Base-by-base conservation (phyloP, 1,139 yeast genomes). In the Magnusiomyces suaveolens region DNA sequence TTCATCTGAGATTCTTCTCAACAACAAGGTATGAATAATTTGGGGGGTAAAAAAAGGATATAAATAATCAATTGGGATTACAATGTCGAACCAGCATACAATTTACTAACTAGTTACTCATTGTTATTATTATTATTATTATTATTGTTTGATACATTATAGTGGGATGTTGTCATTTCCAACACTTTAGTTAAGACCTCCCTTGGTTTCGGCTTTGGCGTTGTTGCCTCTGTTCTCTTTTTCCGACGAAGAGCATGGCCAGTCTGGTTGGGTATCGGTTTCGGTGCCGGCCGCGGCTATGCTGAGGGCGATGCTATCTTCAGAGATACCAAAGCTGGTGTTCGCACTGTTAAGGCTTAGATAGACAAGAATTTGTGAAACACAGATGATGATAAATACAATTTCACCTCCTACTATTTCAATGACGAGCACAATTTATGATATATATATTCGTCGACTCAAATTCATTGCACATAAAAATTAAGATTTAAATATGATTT, bases 241-340 rank as follows among this genome's bases (percentile, higher is more conserved):
- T 92, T 92, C 77, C 87, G 79, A 71, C 87, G 97, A 78, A 84
- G 97, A 74, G 79, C 95, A 3, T 92, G 88, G 81, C 97, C 97
- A 54, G 97, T 90, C 50, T 90, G 97, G 96, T 73, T 90, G 58
- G 97, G 97, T 62, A 74, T 88, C 62, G 98, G 97, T 46, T 90
- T 92, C 65, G 98, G 98, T 61, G 79, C 90, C 60, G 98, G 98
- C 62, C 85, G 97, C 75, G 96, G 96, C 54, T 92, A 89, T 72
- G 82, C 97, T 60, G 98, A 92, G 76, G 98, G 97, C 59, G 97
- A 92, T 69, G 95, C 97, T 60, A 86, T 90, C 57, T 90, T 92
- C 79, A 84, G 97, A 55, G 67, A 68, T 55, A 63, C 67, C 54
- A 61, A 62, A 51, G 69, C 69, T 46, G 72, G 72, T 51, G 67